Base-by-base conservation (phyloP, 495 filamentous ascomycete species). In the Penicillium manginii region DNA sequence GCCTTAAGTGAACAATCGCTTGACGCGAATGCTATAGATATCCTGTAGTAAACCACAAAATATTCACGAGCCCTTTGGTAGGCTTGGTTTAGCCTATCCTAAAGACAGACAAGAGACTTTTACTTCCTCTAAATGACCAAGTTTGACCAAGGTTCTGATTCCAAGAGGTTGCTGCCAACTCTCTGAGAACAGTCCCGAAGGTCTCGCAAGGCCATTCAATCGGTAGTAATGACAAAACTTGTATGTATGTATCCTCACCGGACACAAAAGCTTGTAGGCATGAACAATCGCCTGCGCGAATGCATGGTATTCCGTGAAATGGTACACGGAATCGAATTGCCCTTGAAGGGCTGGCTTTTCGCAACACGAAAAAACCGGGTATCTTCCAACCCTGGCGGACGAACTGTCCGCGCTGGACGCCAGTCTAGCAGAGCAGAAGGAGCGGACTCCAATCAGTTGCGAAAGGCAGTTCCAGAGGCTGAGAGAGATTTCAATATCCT, bases 331-430 rank as follows among this genome's bases (percentile, higher is more conserved):
- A 29, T 29, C 9, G 3, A 37, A 37, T 14, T 37, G 12, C 35
- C 35, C 35, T 2, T 2, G 12, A 11, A 4, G 15, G 35, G 40
- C 40, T 43, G 40, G 40, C 6, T 17, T 1, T 17, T 43, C 17
- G 40, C 7, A 17, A 43, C 6, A 17, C 39, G 15, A 43, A 18
- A 21, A 3, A 17, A 6, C 15, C 40, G n/a, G 17, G 17, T 17
- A 43, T 47, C 45, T 47, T 47, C 21, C 19, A 47, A 47, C 45
- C 45, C 45, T 47, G 45, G 45, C 22, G 45, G 15, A 47, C 2
- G 6, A 43, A 17, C 10, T 47, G 45, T 26, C 21, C 45, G 15
- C 45, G 45, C 45, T 47, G 31, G 50, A 37, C 33, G 50, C 33
- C 31, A 50, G 18, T 39, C 18, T 17, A 18, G 17, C 40, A 43